Percentiles rank a stretch among this genome's conserved stretches.
These are phyloP conservation scores for Jamesozyma gamospora DNA, from an alignment of 805 yeast genomes.

Conservation along the genomic window DNA sequence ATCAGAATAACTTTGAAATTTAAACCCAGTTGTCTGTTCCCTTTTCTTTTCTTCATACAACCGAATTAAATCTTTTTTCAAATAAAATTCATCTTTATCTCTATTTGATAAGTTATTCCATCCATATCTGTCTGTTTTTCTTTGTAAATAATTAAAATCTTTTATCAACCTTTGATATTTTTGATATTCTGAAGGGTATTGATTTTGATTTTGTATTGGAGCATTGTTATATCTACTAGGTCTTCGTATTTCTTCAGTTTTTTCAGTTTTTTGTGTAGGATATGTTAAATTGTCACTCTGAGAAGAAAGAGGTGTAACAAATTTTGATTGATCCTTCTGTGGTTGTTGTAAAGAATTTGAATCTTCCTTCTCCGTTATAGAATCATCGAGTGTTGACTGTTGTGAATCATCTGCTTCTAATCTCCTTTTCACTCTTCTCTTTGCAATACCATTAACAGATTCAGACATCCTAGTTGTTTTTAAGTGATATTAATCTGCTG, in stretches of 20 bases:
- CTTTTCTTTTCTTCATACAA: constrained; percentile 35
- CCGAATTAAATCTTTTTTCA: constrained; percentile 41
- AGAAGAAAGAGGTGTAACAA: background rate
- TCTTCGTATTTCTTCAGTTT: background rate
- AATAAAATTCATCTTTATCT: constrained; percentile 43
- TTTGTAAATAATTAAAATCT: constrained; percentile 42
- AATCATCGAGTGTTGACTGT: too few species aligned
- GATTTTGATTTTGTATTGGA: background rate
- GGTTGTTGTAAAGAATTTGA: too few species aligned
- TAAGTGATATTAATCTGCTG: too few species aligned
- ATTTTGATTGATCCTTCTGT: background rate
- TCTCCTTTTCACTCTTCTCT: constrained; percentile 15
- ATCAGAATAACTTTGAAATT: constrained; percentile 49
- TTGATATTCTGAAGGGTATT: constrained; percentile 17
- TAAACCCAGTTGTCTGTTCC: constrained; percentile 33
- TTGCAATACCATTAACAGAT: constrained; percentile 11
- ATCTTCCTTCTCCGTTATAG: too few species aligned
- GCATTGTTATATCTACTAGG: background rate
- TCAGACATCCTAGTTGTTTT: background rate
- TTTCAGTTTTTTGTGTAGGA: background rate
- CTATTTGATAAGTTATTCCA: constrained; percentile 41
- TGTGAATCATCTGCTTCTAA: constrained; percentile 7
- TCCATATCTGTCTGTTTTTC: constrained; percentile 41
- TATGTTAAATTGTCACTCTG: background rate
- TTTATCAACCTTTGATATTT: constrained; percentile 34